These are phyloP conservation scores for Panicum miliaceum DNA, from an alignment of 176 grass and related monocot genomes.

Conservation along the genomic window DNA sequence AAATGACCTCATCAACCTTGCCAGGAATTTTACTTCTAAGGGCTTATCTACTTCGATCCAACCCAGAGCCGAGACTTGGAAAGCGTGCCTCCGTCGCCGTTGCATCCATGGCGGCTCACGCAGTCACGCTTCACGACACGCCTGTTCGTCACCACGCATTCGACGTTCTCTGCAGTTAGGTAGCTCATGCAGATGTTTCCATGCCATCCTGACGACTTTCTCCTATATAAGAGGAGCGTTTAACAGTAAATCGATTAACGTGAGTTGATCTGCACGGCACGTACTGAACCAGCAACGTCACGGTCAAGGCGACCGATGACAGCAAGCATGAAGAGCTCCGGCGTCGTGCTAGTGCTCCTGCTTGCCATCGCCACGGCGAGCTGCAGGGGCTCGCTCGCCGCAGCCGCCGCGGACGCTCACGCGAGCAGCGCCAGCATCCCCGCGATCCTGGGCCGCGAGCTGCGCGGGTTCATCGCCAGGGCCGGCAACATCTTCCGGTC, in stretches of 20 bases:
- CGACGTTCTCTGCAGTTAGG: slow-evolving; percentile 58
- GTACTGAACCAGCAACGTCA: slow-evolving; percentile 5
- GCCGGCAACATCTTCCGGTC: slow-evolving; percentile 54
- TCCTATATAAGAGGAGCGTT: slow-evolving; percentile 51
- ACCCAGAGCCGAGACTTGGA: neutral
- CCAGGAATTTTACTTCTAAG: neutral
- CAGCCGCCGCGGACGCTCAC: neutral
- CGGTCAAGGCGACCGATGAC: neutral
- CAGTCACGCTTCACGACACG: slow-evolving; percentile 37
- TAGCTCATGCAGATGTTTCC: slow-evolving; percentile 57
- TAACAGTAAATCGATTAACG: slow-evolving; percentile 20
- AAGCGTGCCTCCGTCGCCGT: neutral
- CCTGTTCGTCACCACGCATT: slow-evolving; percentile 45
- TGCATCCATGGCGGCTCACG: slow-evolving; percentile 29
- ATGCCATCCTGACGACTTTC: neutral
- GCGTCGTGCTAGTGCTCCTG: slow-evolving; percentile 53
- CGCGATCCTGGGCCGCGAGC: slow-evolving; percentile 42
- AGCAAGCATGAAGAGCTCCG: slow-evolving; percentile 56
- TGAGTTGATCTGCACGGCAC: slow-evolving; percentile 34
- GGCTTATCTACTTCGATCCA: slow-evolving; percentile 15
- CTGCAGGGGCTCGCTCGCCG: slow-evolving; percentile 33
- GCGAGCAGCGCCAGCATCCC: slow-evolving; percentile 32
- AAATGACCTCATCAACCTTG: neutral
- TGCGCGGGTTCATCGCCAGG: slow-evolving; percentile 41
- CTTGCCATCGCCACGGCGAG: slow-evolving; percentile 52